Conservation (phyloP, 2,329 filamentous ascomycete species). For the Cercospora citrullina region DNA sequence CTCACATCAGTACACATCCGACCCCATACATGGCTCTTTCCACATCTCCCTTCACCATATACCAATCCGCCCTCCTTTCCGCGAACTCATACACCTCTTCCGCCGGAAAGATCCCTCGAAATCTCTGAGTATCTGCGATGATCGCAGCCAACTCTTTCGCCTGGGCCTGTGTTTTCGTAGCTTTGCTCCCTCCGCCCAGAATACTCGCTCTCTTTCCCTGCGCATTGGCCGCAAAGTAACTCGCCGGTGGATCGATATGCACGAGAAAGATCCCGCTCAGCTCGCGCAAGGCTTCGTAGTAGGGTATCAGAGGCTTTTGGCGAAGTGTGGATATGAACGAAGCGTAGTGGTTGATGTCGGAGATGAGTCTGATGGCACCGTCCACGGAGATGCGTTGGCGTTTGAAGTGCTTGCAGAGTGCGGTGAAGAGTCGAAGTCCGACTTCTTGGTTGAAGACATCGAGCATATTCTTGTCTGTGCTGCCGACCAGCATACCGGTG, state of each 20-base stretch:
- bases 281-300: constrained; percentile 89
- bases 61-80: constrained; percentile 92
- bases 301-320: constrained; percentile 81
- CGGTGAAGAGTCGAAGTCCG: constrained; percentile 84
- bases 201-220: constrained; percentile 33
- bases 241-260: constrained; percentile 45
- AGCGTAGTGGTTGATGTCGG: constrained; percentile 94
- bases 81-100: constrained; percentile 99
- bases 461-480: constrained; percentile 95
- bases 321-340: constrained; percentile 77
- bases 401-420: constrained; percentile 96
- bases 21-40: constrained; percentile 97
- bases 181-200: constrained; percentile 27
- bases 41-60: constrained; percentile 80
- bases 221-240: constrained; percentile 28
- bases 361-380: constrained; percentile 88
- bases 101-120: constrained; percentile 86
- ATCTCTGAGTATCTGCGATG: constrained; percentile 87
- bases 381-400: constrained; percentile 87
- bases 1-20: constrained; percentile 79
- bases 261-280: constrained; percentile 95
- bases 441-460: constrained; percentile 99
- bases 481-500: constrained; percentile 88
- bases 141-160: constrained; percentile 94
- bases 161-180: constrained; percentile 60